phyloP scores from a whole-genome alignment of 306 rosid species.

The Amphicarpaea edgeworthii region DNA sequence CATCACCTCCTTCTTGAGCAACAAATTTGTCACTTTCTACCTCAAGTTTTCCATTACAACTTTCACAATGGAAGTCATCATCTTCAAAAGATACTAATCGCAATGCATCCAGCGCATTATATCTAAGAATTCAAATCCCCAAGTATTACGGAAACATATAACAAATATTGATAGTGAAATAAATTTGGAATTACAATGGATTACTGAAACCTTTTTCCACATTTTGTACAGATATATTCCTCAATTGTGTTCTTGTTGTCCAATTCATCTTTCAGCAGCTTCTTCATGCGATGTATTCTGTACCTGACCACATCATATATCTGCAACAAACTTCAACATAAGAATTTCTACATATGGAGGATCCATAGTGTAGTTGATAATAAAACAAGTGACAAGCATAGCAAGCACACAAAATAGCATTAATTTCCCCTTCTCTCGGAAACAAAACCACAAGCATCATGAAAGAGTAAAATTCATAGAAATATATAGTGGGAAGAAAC shows the following conservation, averaged over 20 bases:
- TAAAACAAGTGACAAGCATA: conserved; percentile 1
- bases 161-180: background rate
- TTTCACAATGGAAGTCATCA: conserved; percentile 89
- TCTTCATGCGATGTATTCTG: conserved; percentile 93
- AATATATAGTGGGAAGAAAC: conserved; percentile 40
- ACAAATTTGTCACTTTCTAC: conserved; percentile 91
- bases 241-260: conserved; percentile 96
- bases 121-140: conserved; percentile 55
- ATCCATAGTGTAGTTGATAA: conserved; percentile 40
- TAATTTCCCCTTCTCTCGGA: conserved; percentile 33
- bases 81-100: conserved; percentile 86
- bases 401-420: conserved; percentile 27
- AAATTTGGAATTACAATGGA: conserved; percentile 5
- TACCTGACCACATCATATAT: conserved; percentile 92
- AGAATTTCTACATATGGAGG: conserved; percentile 38
- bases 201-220: conserved; percentile 76
- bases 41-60: conserved; percentile 89
- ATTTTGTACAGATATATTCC: conserved; percentile 86
- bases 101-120: conserved; percentile 90
- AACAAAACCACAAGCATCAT: conserved; percentile 7
- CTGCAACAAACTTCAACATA: conserved; percentile 58
- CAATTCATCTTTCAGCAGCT: conserved; percentile 89
- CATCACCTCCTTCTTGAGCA: conserved; percentile 87
- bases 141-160: conserved; percentile 37
- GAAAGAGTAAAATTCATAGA: conserved; percentile 21